Percentiles rank a stretch among this genome's conserved stretches.
Conservation (phyloP, 352 stramenopile species). For the Globisporangium nagaii region DNA sequence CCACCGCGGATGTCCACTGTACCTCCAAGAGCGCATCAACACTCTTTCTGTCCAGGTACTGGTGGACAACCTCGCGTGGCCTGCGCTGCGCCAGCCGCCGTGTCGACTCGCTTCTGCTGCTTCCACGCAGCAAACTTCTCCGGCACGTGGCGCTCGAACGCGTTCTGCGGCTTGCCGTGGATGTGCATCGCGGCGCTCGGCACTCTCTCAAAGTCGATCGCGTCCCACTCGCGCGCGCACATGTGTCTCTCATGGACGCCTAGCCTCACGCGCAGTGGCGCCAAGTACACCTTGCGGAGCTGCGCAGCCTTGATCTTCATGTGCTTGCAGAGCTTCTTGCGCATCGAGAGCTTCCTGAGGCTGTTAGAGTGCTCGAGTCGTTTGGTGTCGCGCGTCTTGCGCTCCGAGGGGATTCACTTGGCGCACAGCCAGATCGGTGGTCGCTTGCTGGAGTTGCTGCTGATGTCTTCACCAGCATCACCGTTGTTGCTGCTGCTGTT, state of each 20-base stretch:
- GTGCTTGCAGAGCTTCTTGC: constrained; percentile 33
- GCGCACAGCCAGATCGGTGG: constrained; percentile 32
- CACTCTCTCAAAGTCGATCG: constrained; percentile 30
- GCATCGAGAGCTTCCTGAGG: constrained; percentile 27
- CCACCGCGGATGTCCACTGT: constrained; percentile 33
- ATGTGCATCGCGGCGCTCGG: constrained; percentile 40
- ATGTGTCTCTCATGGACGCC: constrained; percentile 32
- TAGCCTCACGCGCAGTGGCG: constrained; percentile 28
- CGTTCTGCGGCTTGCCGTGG: constrained; percentile 26
- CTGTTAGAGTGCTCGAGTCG: too few relatives aligned
- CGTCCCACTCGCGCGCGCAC: constrained; percentile 37
- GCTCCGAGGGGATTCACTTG: constrained; percentile 52
- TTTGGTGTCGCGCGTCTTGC: constrained; percentile 35
- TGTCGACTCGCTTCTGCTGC: neutral
- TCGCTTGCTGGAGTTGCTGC: neutral
- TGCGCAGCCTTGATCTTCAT: constrained; percentile 32
- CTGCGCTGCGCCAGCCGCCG: constrained; percentile 23
- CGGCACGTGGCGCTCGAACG: constrained; percentile 25
- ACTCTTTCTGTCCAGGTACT: constrained; percentile 17
- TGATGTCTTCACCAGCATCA: too few relatives aligned
- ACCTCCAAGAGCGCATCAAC: constrained; percentile 32
- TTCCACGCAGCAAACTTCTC: constrained; percentile 38
- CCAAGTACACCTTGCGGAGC: constrained; percentile 41
- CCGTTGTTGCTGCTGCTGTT: neutral
- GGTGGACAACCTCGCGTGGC: constrained; percentile 30